These are phyloP conservation scores for Sarocladium brachiariae DNA, from an alignment of 2,329 filamentous ascomycete genomes.

Conservation along the genomic window DNA sequence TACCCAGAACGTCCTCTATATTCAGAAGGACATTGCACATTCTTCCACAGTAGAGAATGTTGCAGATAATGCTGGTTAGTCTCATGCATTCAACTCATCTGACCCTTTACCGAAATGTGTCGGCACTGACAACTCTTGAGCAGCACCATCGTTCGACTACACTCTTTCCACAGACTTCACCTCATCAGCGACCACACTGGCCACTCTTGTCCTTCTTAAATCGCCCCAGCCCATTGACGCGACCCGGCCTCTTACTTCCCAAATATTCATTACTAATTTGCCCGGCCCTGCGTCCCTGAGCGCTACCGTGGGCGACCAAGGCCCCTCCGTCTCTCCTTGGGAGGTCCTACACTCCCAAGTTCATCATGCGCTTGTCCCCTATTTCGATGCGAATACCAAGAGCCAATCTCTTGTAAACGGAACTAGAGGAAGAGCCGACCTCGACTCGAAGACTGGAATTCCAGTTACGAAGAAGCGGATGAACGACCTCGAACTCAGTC, in stretches of 20 bases:
- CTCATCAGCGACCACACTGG: constrained; percentile 69
- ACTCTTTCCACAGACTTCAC: constrained; percentile 76
- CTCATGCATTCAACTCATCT: neutral
- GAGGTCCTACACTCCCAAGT: constrained; percentile 89
- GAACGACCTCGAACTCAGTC: constrained; percentile 83
- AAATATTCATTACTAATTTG: constrained; percentile 89
- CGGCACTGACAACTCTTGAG: constrained; percentile 12
- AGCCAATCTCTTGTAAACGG: constrained; percentile 62
- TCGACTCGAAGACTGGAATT: constrained; percentile 88
- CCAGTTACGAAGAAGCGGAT: constrained; percentile 97
- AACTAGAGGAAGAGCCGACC: constrained; percentile 67
- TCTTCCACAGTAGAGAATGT: constrained; percentile 46
- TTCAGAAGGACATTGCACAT: constrained; percentile 71
- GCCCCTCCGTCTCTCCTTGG: constrained; percentile 71
- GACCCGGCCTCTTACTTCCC: constrained; percentile 70
- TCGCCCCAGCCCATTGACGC: constrained; percentile 82
- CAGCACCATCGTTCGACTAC: constrained; percentile 62
- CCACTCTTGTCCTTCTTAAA: constrained; percentile 86
- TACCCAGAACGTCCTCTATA: constrained; percentile 79
- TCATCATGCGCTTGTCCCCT: constrained; percentile 85
- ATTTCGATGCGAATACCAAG: constrained; percentile 95
- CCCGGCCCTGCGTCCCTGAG: constrained; percentile 71
- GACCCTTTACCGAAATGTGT: neutral
- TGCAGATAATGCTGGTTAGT: constrained; percentile 37
- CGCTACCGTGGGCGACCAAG: constrained; percentile 61